Percentiles rank a stretch among this genome's conserved stretches.
These are phyloP conservation scores for Helichrysum umbraculigerum DNA, from an alignment of 129 eudicot genomes.

Conservation along the genomic window DNA sequence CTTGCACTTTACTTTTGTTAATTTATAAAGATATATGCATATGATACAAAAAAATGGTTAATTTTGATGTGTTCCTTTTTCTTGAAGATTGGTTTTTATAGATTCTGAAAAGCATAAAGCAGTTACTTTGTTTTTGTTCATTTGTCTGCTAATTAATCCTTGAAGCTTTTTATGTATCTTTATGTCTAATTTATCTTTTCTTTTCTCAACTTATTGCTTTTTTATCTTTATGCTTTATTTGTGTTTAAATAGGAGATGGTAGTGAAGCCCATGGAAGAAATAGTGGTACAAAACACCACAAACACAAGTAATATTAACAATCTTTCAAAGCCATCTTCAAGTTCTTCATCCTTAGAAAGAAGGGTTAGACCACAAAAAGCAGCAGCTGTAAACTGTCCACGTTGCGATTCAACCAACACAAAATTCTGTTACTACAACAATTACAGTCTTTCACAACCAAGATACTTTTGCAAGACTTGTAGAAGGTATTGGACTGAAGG, in stretches of 20 bases:
- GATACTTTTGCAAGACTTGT: constrained; percentile 89
- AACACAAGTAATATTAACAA: constrained; percentile 20
- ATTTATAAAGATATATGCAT: background rate
- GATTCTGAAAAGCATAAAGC: constrained; percentile 42
- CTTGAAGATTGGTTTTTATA: constrained; percentile 34
- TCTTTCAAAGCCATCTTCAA: constrained; percentile 39
- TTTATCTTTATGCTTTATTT: constrained; percentile 25
- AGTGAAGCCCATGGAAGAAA: constrained; percentile 76
- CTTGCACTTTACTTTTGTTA: constrained; percentile 36
- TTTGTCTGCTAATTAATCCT: constrained; percentile 39
- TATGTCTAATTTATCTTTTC: constrained; percentile 29
- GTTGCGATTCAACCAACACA: constrained; percentile 86
- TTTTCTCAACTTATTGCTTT: constrained; percentile 18
- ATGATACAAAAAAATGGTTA: background rate
- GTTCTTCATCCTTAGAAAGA: constrained; percentile 58
- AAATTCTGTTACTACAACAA: constrained; percentile 92
- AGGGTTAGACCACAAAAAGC: constrained; percentile 63
- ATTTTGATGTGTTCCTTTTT: constrained; percentile 29
- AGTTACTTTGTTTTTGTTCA: constrained; percentile 39
- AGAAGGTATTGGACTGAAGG: constrained; percentile 95
- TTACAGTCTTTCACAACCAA: constrained; percentile 87
- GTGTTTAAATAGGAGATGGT: constrained; percentile 47
- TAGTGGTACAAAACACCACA: constrained; percentile 38
- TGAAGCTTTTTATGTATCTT: constrained; percentile 34
- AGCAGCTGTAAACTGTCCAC: constrained; percentile 70